These are phyloP conservation scores for Phialophora macrospora DNA, from an alignment of 2,329 filamentous ascomycete species.

Conservation along the genomic window DNA sequence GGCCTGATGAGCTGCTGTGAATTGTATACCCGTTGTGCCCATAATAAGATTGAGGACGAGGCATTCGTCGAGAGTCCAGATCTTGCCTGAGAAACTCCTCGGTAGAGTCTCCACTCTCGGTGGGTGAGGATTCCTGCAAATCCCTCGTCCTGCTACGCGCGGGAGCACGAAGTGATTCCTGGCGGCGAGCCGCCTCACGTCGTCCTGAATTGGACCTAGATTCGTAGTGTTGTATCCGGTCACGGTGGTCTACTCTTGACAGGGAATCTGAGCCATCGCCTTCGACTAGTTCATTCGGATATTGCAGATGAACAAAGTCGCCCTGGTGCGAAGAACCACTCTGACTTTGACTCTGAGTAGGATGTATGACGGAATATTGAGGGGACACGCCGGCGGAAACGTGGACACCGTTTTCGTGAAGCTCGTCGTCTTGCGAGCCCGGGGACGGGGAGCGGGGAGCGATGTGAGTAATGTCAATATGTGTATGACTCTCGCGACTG, in stretches of 20 bases:
- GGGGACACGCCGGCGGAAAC: conserved; percentile 45
- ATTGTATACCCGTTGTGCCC: conserved; percentile 44
- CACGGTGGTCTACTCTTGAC: conserved; percentile 33
- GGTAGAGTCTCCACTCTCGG: conserved; percentile 67
- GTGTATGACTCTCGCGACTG: conserved; percentile 51
- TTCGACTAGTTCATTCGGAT: conserved; percentile 50
- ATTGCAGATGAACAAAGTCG: conserved; percentile 41
- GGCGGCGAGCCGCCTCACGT: conserved; percentile 47
- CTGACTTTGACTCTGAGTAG: conserved; percentile 36
- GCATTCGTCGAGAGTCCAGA: conserved; percentile 33
- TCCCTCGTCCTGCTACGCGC: conserved; percentile 29
- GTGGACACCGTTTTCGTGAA: conserved; percentile 49
- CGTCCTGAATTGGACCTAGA: conserved; percentile 45
- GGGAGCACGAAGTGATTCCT: conserved; percentile 54
- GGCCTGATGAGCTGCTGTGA: conserved; percentile 48
- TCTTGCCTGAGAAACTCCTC: conserved; percentile 61
- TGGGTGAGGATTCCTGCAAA: conserved; percentile 39
- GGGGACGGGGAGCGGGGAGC: conserved; percentile 49
- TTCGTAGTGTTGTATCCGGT: conserved; percentile 29
- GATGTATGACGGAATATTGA: conserved; percentile 36
- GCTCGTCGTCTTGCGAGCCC: conserved; percentile 51
- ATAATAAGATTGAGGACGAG: conserved; percentile 38
- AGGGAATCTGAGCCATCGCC: conserved; percentile 54
- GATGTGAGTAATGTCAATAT: conserved; percentile 47
- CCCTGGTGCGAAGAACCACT: conserved; percentile 38